Percentiles rank a stretch among this genome's conserved stretches.
These are phyloP conservation scores for Tetrastigma voinierianum DNA, from an alignment of 164 flowering plant genomes.

Conservation along the genomic window DNA sequence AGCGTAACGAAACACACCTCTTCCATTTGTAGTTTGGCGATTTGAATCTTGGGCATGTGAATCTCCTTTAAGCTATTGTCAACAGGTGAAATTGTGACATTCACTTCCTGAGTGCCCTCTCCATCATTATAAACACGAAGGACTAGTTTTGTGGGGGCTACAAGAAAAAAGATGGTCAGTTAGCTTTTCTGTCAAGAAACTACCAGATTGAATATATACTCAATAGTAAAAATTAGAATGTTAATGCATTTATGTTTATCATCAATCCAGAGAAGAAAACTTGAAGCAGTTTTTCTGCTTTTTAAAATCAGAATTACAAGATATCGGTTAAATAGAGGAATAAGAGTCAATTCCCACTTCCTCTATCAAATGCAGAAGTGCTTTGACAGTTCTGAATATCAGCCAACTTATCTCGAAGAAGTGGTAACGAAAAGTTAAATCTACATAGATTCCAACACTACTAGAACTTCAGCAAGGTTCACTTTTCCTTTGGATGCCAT, in stretches of 20 bases:
- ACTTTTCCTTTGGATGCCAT: background rate
- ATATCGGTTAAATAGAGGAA: too few species aligned
- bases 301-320: too few species aligned
- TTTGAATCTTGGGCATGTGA: constrained; percentile 5
- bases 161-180: constrained; percentile 5
- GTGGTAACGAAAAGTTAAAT: background rate
- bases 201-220: background rate
- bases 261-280: too few species aligned
- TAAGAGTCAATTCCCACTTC: background rate
- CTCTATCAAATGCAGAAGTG: background rate
- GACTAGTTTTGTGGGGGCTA: constrained; percentile 9
- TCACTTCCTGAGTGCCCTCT: constrained; percentile 22
- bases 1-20: constrained; percentile 12
- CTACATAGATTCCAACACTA: background rate
- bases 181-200: background rate
- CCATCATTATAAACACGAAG: constrained; percentile 24
- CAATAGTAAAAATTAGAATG: background rate
- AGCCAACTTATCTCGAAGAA: background rate
- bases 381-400: background rate
- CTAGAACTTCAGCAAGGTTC: background rate
- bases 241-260: too few species aligned
- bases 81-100: constrained; percentile 3
- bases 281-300: too few species aligned
- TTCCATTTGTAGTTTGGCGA: constrained; percentile 8
- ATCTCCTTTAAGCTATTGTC: constrained; percentile 6